phyloP scores from a whole-genome alignment of 495 filamentous ascomycete genomes.

The Penicillium egyptiacum region DNA sequence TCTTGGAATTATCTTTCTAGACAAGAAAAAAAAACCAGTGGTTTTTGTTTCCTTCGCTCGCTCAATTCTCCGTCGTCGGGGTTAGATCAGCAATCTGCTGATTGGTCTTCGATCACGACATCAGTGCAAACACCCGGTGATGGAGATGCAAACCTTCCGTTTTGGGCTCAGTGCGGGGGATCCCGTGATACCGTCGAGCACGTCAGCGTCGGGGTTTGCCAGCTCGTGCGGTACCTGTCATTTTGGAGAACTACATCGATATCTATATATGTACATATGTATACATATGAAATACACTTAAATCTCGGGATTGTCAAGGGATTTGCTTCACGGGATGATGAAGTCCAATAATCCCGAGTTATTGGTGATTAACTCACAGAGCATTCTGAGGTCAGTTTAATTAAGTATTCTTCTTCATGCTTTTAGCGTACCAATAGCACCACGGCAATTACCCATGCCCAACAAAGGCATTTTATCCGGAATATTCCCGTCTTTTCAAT shows the following conservation, averaged over 20 bases:
- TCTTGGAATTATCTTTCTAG: slow-evolving; percentile 21
- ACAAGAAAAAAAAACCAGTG: slow-evolving; percentile 24
- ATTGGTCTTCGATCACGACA: slow-evolving; percentile 53
- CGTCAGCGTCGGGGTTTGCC: slow-evolving; percentile 38
- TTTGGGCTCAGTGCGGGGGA: slow-evolving; percentile 32
- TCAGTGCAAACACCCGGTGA: slow-evolving; percentile 40
- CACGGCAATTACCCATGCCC: slow-evolving; percentile 24
- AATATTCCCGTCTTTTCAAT: background rate
- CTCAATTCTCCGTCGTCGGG: slow-evolving; percentile 45
- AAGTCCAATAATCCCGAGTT: background rate
- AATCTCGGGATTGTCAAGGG: background rate
- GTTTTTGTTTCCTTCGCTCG: slow-evolving; percentile 25
- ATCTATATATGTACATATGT: no score
- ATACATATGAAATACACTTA: background rate
- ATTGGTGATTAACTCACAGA: background rate
- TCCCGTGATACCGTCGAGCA: slow-evolving; percentile 41
- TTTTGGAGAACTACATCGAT: background rate
- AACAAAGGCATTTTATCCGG: background rate
- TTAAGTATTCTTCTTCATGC: background rate
- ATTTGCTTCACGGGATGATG: background rate
- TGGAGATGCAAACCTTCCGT: slow-evolving; percentile 36
- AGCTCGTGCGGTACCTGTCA: background rate
- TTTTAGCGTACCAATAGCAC: slow-evolving; percentile 21
- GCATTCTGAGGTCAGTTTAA: no score
- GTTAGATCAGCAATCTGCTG: slow-evolving; percentile 39